phyloP scores from a whole-genome alignment of 2,329 filamentous ascomycete species.

The Aspergillus japonicus region DNA sequence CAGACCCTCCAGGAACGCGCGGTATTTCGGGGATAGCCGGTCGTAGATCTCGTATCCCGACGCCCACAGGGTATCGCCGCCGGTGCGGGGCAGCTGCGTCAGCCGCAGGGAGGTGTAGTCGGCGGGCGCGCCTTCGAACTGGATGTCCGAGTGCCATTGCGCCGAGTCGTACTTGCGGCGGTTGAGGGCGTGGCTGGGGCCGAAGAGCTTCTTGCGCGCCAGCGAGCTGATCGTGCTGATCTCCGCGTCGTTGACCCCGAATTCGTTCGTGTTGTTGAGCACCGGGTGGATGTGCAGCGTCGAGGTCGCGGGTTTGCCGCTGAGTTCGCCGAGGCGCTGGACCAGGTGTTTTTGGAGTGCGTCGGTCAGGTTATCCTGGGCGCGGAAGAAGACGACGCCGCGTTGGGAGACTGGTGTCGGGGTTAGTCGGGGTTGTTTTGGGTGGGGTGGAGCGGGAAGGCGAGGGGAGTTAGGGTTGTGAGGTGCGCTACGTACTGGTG shows the following conservation, averaged over 20 bases:
- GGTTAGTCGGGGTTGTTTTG: neutral
- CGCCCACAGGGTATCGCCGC: slow-evolving; percentile 65
- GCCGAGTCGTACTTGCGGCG: neutral
- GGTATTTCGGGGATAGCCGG: slow-evolving; percentile 40
- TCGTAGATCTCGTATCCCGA: slow-evolving; percentile 58
- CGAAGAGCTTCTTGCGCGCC: slow-evolving; percentile 50
- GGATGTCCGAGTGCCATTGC: slow-evolving; percentile 59
- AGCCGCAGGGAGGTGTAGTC: slow-evolving; percentile 63
- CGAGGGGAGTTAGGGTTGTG: neutral
- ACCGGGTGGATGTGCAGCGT: slow-evolving; percentile 62
- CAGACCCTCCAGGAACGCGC: slow-evolving; percentile 41
- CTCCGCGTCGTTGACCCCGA: slow-evolving; percentile 57
- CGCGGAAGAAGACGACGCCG: slow-evolving; percentile 69
- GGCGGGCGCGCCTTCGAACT: slow-evolving; percentile 62
- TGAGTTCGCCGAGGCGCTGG: slow-evolving; percentile 58
- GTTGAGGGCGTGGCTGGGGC: slow-evolving; percentile 6
- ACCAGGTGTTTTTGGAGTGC: slow-evolving; percentile 66
- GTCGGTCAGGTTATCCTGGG: slow-evolving; percentile 60
- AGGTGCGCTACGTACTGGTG: slow-evolving; percentile 49
- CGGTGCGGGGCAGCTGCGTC: slow-evolving; percentile 55
- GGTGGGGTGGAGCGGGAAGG: neutral
- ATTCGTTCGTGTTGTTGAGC: slow-evolving; percentile 55
- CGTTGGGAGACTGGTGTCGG: slow-evolving; percentile 59
- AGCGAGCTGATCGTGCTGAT: slow-evolving; percentile 64
- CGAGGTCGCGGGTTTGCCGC: slow-evolving; percentile 58